Base-by-base conservation (phyloP, 352 stramenopile genomes). In the Phytophthora hybrid region DNA sequence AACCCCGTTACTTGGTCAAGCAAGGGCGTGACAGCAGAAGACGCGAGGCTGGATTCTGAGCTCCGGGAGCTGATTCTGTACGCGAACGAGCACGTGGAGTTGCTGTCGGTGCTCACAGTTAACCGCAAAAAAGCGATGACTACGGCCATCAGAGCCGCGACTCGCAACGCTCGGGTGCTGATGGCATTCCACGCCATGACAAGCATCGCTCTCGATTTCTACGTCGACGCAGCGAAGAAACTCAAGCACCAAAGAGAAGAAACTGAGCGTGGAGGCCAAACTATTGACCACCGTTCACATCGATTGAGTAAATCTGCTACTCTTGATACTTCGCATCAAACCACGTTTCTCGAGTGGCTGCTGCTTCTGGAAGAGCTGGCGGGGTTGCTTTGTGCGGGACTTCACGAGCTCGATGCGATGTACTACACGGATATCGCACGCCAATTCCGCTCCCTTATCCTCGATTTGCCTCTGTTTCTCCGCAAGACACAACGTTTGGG, bases 71-170 rank as follows among this genome's bases (percentile, higher is more conserved):
- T 87, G 29, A 19, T 83, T 13, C 23, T 37, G 18, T 85, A 85
- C 23, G 69, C 75, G 0, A 59, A 63, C 18, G 65, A 79, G 6
- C 82, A 89, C 58, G 7, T 58, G 0, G 55, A 77, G 11, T 58
- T 85, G 16, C 63, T 80, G 31, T 61, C 71, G 6, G 77, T 81
- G 21, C 66, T 89, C 2, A 79, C 54, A 5, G 66, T 73, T 21
- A 84, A 85, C 47, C 77, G 78, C 5, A 89, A 87, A 63, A 83
- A 81, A 44, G 66, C 72, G 1, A 59, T 87, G 52, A 76, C 65
- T 4, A 52, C 61, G 18, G 69, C 65, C 11, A 74, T 89, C 18
- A 69, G 72, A 55, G 34, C 56, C 5, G 80, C 76, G 3, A 78
- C 83, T 13, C 68, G 39, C 19, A 87, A 84, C 47, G 72, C 73